phyloP scores from a whole-genome alignment of 2,329 filamentous ascomycete genomes.

The Plectosphaerella cucumerina region DNA sequence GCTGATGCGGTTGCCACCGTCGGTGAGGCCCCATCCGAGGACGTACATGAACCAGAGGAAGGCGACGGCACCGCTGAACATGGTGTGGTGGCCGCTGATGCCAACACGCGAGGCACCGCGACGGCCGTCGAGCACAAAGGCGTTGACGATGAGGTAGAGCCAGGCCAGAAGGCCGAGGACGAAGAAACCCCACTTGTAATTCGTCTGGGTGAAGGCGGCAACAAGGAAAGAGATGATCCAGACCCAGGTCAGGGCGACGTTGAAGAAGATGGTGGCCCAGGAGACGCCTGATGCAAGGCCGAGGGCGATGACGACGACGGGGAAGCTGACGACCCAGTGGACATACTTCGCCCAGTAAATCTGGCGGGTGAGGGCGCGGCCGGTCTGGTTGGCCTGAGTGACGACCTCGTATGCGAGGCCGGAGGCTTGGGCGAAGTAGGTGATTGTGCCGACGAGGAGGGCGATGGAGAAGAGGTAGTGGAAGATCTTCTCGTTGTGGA shows the following conservation, averaged over 20 bases:
- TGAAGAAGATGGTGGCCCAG: conserved; percentile 52
- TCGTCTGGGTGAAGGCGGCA: conserved; percentile 40
- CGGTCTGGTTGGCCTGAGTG: conserved; percentile 26
- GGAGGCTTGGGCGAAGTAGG: conserved; percentile 49
- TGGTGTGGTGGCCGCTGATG: conserved; percentile 35
- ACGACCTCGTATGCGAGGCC: conserved; percentile 43
- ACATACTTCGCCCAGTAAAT: conserved; percentile 55
- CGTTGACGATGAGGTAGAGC: conserved; percentile 40
- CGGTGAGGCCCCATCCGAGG: conserved; percentile 47
- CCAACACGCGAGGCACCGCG: conserved; percentile 35
- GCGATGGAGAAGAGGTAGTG: conserved; percentile 50
- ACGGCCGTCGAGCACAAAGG: conserved; percentile 29
- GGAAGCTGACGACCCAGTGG: conserved; percentile 49
- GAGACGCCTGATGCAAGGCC: conserved; percentile 47
- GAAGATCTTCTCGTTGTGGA: conserved; percentile 47
- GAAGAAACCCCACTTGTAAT: conserved; percentile 57
- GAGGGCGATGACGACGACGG: conserved; percentile 37
- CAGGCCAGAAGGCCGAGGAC: conserved; percentile 46
- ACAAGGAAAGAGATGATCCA: conserved; percentile 49
- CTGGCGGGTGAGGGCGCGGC: conserved; percentile 31
- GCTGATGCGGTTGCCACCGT: conserved; percentile 47
- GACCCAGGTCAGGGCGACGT: conserved; percentile 44
- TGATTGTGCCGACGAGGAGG: conserved; percentile 42
- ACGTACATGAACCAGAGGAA: conserved; percentile 51
- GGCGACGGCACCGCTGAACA: conserved; percentile 28